Conservation (phyloP, 805 yeast species). For the Peterozyma xylosa region DNA sequence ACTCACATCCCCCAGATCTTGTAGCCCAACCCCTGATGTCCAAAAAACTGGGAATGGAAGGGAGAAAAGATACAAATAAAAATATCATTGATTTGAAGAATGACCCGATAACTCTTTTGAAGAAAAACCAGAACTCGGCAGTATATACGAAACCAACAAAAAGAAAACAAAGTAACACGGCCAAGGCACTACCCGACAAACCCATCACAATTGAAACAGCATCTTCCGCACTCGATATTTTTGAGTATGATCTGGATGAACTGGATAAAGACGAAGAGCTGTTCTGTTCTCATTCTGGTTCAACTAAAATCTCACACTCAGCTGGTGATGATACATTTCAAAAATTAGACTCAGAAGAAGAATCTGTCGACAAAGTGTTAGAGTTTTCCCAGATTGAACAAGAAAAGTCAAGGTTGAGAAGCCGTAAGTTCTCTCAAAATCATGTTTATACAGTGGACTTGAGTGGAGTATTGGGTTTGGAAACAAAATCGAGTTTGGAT, state of each 20-base stretch:
- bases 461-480: constrained; percentile 23
- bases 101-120: no score
- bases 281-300: neutral
- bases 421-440: constrained; percentile 23
- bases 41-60: no score
- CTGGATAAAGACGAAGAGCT: neutral
- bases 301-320: neutral
- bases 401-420: constrained; percentile 16
- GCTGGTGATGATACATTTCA: neutral
- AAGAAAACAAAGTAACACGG: constrained; percentile 1
- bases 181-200: no score
- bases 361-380: neutral
- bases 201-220: no score
- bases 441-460: constrained; percentile 27
- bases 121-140: no score
- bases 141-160: no score
- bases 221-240: no score
- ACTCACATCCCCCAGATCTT: no score
- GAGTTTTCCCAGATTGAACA: neutral
- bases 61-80: no score
- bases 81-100: no score
- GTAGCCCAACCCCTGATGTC: no score
- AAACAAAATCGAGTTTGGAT: constrained; percentile 19
- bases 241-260: neutral
- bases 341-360: neutral